Percentiles rank a stretch among this genome's conserved stretches.
Conservation (phyloP, 192 early-diverging fungal species). For the Spinellus fusiger region DNA sequence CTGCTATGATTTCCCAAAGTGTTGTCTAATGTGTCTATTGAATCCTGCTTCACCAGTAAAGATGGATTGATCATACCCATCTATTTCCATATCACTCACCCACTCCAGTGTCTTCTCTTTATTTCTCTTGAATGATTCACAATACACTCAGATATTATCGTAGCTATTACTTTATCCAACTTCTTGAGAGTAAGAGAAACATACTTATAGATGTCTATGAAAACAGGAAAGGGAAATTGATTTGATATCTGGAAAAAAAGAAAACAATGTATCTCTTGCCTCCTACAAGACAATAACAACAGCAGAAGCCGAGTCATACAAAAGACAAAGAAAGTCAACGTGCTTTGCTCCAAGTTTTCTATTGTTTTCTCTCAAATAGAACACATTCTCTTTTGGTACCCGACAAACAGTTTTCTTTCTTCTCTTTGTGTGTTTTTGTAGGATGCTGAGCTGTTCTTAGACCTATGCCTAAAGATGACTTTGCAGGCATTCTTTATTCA, state of each 20-base stretch:
- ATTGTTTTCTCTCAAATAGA: background rate
- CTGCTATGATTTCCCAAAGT: slow-evolving; percentile 16
- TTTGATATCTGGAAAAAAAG: background rate
- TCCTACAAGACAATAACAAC: background rate
- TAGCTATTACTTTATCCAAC: background rate
- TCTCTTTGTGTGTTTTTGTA: slow-evolving; percentile 10
- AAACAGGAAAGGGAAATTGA: background rate
- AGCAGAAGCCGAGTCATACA: background rate
- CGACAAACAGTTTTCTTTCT: slow-evolving; percentile 12
- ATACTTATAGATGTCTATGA: slow-evolving; percentile 3
- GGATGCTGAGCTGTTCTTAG: slow-evolving; percentile 14
- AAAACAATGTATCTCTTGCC: background rate
- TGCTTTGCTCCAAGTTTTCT: background rate
- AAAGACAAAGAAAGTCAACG: slow-evolving; percentile 1
- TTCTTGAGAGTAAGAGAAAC: slow-evolving; percentile 4
- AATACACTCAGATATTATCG: background rate
- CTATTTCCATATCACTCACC: background rate
- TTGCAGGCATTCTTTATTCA: slow-evolving; percentile 12
- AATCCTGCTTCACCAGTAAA: slow-evolving; percentile 24
- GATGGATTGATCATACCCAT: background rate
- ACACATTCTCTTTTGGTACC: background rate
- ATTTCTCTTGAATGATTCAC: background rate
- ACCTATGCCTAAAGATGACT: slow-evolving; percentile 1
- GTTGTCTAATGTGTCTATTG: slow-evolving; percentile 24
- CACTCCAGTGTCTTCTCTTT: background rate